These are phyloP conservation scores for Lentinula detonsa DNA, from an alignment of 768 basidiomycete genomes.

Conservation along the genomic window DNA sequence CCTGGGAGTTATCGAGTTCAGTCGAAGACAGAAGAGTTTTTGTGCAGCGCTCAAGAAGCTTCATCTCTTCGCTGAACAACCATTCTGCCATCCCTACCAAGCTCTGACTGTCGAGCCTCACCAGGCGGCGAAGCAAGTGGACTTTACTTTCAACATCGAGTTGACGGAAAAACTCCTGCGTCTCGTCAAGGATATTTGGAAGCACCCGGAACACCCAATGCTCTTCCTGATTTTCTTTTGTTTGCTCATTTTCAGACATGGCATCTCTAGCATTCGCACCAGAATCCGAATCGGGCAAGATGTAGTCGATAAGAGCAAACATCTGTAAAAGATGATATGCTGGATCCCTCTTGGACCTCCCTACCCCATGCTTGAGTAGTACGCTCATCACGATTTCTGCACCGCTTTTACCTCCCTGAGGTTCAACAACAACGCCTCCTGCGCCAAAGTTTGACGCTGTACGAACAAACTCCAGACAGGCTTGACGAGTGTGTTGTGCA, in stretches of 20 bases:
- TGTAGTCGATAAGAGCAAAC: constrained; percentile 47
- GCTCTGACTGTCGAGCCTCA: constrained; percentile 48
- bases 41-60: constrained; percentile 28
- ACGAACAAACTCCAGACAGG: constrained; percentile 46
- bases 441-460: constrained; percentile 27
- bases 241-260: constrained; percentile 5
- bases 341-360: constrained; percentile 43
- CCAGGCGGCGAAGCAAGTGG: constrained; percentile 47
- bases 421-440: constrained; percentile 21
- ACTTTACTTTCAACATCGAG: constrained; percentile 52
- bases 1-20: constrained; percentile 15
- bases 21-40: constrained; percentile 30
- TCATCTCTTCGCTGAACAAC: constrained; percentile 61
- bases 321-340: constrained; percentile 49
- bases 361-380: constrained; percentile 45
- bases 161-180: constrained; percentile 43
- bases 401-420: constrained; percentile 23
- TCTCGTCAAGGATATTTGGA: constrained; percentile 53
- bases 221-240: constrained; percentile 25
- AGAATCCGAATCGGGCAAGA: constrained; percentile 38
- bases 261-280: background rate
- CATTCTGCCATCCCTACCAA: constrained; percentile 57
- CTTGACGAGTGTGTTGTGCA: constrained; percentile 38
- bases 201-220: constrained; percentile 51
- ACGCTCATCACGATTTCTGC: constrained; percentile 50